phyloP scores from a whole-genome alignment of 805 yeast genomes.

The Wickerhamomyces tratensis region DNA sequence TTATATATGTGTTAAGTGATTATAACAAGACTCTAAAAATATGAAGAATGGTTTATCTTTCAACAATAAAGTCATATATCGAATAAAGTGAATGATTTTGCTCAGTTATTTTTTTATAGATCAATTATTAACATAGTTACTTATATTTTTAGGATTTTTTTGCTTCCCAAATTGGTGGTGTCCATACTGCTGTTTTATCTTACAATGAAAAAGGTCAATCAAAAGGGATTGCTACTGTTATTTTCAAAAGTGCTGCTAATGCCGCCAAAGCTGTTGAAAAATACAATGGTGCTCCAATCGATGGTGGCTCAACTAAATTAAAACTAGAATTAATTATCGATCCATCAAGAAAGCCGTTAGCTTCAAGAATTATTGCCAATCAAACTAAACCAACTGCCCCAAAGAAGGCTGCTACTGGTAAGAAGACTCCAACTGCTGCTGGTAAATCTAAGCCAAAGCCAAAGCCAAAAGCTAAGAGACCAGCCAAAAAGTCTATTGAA shows the following conservation, averaged over 20 bases:
- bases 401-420: slow-evolving; percentile 13
- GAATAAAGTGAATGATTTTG: background rate
- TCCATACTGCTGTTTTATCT: slow-evolving; percentile 56
- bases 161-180: slow-evolving; percentile 79
- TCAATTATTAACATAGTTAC: background rate
- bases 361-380: slow-evolving; percentile 61
- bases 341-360: slow-evolving; percentile 67
- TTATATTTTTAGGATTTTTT: slow-evolving; percentile 65
- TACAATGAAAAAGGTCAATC: slow-evolving; percentile 87
- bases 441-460: slow-evolving; percentile 17
- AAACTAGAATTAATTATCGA: slow-evolving; percentile 77
- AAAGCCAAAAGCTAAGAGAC: slow-evolving; percentile 24
- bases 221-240: slow-evolving; percentile 84
- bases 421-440: slow-evolving; percentile 8
- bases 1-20: too few relatives aligned
- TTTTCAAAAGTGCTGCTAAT: slow-evolving; percentile 56
- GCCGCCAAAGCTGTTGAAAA: slow-evolving; percentile 75
- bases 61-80: too few relatives aligned
- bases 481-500: slow-evolving; percentile 70
- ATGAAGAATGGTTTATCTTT: too few relatives aligned
- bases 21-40: too few relatives aligned
- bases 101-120: background rate
- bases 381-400: slow-evolving; percentile 9
- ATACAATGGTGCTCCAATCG: slow-evolving; percentile 91
- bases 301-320: slow-evolving; percentile 71